Percentiles rank a stretch among this genome's conserved stretches.
These are phyloP conservation scores for Exobasidium rhododendri DNA, from an alignment of 1,284 basidiomycete species.

Conservation along the genomic window DNA sequence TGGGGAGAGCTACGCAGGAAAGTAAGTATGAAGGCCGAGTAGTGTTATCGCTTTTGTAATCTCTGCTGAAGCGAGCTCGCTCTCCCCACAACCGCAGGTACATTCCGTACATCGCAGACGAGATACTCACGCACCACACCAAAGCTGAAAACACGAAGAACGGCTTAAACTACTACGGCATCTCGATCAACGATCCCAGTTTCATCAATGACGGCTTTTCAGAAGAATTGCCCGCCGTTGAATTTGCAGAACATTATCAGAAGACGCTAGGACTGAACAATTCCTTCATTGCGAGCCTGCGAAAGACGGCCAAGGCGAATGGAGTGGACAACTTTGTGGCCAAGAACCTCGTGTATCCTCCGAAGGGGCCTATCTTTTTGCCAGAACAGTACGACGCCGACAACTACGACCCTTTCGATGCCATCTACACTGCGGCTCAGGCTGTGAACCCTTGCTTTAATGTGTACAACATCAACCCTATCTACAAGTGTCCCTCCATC, in stretches of 20 bases:
- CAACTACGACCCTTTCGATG: constrained; percentile 15
- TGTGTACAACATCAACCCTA: constrained; percentile 21
- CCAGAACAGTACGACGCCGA: constrained; percentile 17
- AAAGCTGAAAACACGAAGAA: constrained; percentile 23
- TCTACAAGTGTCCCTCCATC: constrained; percentile 7
- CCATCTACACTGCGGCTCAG: constrained; percentile 4
- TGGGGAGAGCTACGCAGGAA: constrained; percentile 80
- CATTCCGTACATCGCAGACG: constrained; percentile 76
- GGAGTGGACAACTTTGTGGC: constrained; percentile 36
- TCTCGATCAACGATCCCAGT: constrained; percentile 48
- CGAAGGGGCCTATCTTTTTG: constrained; percentile 26
- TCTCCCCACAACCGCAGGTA: too few relatives aligned
- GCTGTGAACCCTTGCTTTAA: constrained; percentile 35
- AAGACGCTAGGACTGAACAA: constrained; percentile 19
- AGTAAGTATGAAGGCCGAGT: too few relatives aligned
- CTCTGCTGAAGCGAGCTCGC: too few relatives aligned
- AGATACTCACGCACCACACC: constrained; percentile 29
- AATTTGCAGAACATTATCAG: constrained; percentile 19
- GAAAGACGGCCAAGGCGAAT: constrained; percentile 29
- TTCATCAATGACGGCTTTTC: constrained; percentile 29
- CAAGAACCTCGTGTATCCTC: constrained; percentile 44
- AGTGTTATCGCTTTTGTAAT: too few relatives aligned
- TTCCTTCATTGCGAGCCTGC: constrained; percentile 22
- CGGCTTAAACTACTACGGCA: constrained; percentile 46
- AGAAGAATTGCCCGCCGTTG: constrained; percentile 34